Base-by-base conservation (phyloP, 495 filamentous ascomycete species). In the Hyaloscypha variabilis region DNA sequence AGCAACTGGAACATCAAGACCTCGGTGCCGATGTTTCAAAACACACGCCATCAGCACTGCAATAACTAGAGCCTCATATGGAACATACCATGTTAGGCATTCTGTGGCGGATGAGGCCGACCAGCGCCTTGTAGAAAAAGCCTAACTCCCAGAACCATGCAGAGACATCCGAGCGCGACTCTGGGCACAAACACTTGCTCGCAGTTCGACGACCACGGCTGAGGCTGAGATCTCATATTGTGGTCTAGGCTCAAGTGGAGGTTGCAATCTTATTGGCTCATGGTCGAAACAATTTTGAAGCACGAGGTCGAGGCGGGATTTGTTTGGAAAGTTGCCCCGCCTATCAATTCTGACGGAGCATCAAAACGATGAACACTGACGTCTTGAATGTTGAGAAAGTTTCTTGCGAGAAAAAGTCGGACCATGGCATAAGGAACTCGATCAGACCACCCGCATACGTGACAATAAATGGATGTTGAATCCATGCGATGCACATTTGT, bases 11-110 rank as follows among this genome's bases (percentile, higher is more conserved):
- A 58, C 54, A 29, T 26, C 26, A 58, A 30, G 24, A 26, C 13
- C 34, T 49, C 24, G 42, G 25, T 29, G 21, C 24, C 42, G 42
- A 49, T 14, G 21, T 52, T 52, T 28, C 59, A 26, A 62, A 62
- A 62, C 59, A 62, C 25, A 46, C 39, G 4, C 1, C 3, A 19
- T 19, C 6, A 46, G 11, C 39, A 46, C 39, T 17, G 19, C 13
- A 51, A 19, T 10, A 21, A 46, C 57, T 60, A 34, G 57, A 60
- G 57, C 57, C 57, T 29, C 57, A 46, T 46, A 25, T 60, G 57
- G 21, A 25, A 60, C 57, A 54, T 3, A 54, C 8, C 6, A 54
- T 54, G 51, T n/a, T 8, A 54, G 49, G 26, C 23, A 8, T 11
- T 24, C 17, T 24, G 21, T 24, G 51, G 26, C 21, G 23, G 10